Conservation (phyloP, 2,329 filamentous ascomycete species). For the Eutypella sp. region DNA sequence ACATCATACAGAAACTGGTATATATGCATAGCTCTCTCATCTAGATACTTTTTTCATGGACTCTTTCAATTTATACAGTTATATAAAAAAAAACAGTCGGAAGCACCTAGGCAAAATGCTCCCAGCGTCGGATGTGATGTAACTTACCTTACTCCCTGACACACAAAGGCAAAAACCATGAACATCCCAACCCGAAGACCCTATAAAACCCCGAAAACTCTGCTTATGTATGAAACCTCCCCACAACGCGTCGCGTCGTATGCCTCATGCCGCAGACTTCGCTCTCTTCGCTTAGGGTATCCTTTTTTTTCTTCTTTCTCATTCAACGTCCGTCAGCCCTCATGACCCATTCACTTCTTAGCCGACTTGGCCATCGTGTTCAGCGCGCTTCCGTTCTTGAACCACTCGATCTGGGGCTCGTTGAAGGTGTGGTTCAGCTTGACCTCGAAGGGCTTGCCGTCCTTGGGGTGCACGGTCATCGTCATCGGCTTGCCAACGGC, state of each 20-base stretch:
- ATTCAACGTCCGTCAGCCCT: slow-evolving; percentile 18
- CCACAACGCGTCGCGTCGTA: slow-evolving; percentile 23
- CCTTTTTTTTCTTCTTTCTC: slow-evolving; percentile 11
- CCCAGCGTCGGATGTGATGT: slow-evolving; percentile 17
- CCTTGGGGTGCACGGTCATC: slow-evolving; percentile 85
- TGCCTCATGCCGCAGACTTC: slow-evolving; percentile 15
- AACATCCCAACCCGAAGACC: slow-evolving; percentile 25
- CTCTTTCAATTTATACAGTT: slow-evolving; percentile 34
- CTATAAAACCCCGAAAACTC: slow-evolving; percentile 27
- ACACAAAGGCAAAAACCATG: slow-evolving; percentile 24
- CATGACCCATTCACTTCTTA: slow-evolving; percentile 5
- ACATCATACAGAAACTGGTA: not conserved
- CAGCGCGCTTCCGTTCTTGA: slow-evolving; percentile 93
- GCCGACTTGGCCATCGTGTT: slow-evolving; percentile 91
- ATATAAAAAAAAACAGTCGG: slow-evolving; percentile 21
- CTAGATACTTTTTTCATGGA: slow-evolving; percentile 17
- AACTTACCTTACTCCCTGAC: no score
- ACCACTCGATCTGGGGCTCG: slow-evolving; percentile 96
- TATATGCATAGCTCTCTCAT: no score
- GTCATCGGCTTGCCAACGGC: slow-evolving; percentile 90
- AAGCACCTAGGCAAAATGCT: slow-evolving; percentile 23
- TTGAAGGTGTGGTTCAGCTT: slow-evolving; percentile 96
- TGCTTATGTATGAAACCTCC: slow-evolving; percentile 27
- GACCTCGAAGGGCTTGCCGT: slow-evolving; percentile 75
- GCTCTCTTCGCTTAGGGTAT: slow-evolving; percentile 9